phyloP scores from a whole-genome alignment of 805 yeast genomes.

The Candida cerambycidarum region DNA sequence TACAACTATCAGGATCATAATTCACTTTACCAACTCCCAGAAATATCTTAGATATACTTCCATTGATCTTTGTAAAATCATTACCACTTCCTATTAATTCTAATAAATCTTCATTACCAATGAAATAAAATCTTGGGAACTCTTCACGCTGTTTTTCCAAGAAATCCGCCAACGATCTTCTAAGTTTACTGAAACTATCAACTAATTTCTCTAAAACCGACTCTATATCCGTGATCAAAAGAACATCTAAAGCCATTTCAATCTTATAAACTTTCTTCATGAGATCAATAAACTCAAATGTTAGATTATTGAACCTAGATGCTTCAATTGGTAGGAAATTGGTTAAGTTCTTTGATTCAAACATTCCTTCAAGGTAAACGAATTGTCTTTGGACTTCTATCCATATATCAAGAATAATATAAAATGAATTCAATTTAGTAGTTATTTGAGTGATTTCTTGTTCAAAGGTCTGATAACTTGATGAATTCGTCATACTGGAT shows the following conservation, averaged over 20 bases:
- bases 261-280: slow-evolving; percentile 50
- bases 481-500: slow-evolving; percentile 68
- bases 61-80: slow-evolving; percentile 48
- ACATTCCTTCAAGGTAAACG: slow-evolving; percentile 81
- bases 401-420: slow-evolving; percentile 64
- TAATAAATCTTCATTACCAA: slow-evolving; percentile 87
- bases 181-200: slow-evolving; percentile 58
- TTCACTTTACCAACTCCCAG: slow-evolving; percentile 54
- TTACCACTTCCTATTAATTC: slow-evolving; percentile 72
- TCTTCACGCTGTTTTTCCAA: slow-evolving; percentile 74
- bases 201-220: slow-evolving; percentile 47
- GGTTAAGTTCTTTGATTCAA: slow-evolving; percentile 53
- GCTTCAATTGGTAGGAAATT: slow-evolving; percentile 68
- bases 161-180: slow-evolving; percentile 70
- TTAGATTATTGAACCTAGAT: slow-evolving; percentile 59
- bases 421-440: slow-evolving; percentile 49
- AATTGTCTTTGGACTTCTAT: slow-evolving; percentile 85
- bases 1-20: slow-evolving; percentile 28
- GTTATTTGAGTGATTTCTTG: slow-evolving; percentile 57
- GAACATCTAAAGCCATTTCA: slow-evolving; percentile 54
- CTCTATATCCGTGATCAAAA: slow-evolving; percentile 49
- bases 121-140: slow-evolving; percentile 81
- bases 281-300: slow-evolving; percentile 58
- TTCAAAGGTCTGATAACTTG: slow-evolving; percentile 59
- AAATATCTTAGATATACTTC: slow-evolving; percentile 70